A percentile compares a stretch with the other conserved stretches of the same genome.
These are phyloP conservation scores for Clonostachys rosea DNA, from an alignment of 2,329 filamentous ascomycete species.

Conservation along the genomic window DNA sequence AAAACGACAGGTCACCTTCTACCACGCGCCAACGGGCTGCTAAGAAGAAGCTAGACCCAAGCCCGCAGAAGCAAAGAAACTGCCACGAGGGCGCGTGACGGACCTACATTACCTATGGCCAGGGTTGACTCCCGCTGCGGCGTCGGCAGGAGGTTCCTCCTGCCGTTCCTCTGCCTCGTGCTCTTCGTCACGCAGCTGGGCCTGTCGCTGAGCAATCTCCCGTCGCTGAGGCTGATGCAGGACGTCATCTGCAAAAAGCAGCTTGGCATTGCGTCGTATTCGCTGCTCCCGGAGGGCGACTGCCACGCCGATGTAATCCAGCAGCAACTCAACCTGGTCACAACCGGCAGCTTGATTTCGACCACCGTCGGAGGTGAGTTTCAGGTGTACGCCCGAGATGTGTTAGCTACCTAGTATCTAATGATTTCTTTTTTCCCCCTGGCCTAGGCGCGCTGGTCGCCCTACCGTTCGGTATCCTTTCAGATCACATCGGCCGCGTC, in stretches of 20 bases:
- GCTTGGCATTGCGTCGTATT: neutral
- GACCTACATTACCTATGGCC: neutral
- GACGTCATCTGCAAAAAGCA: constrained; percentile 13
- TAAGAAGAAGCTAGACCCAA: neutral
- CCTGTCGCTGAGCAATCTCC: constrained; percentile 12
- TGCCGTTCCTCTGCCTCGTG: constrained; percentile 11
- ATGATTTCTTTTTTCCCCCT: neutral
- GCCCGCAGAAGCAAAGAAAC: too few species aligned
- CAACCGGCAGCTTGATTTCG: constrained; percentile 11
- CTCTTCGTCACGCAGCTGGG: constrained; percentile 16
- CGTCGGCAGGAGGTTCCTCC: constrained; percentile 2
- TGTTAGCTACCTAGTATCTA: neutral
- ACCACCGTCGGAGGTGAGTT: constrained; percentile 9
- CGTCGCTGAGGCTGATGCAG: constrained; percentile 13
- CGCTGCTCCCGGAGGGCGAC: constrained; percentile 7
- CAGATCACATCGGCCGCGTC: constrained; percentile 13
- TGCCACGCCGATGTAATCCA: constrained; percentile 12
- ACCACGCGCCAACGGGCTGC: too few species aligned
- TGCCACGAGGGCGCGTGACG: too few species aligned
- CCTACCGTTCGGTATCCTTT: constrained; percentile 11
- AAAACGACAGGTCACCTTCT: too few species aligned
- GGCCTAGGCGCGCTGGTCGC: constrained; percentile 11
- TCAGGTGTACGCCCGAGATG: neutral
- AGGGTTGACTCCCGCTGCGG: neutral
- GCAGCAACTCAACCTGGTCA: constrained; percentile 11